A percentile compares a stretch with the other conserved stretches of the same genome.
Evolutionary conservation across 2,329 filamentous ascomycete species (phyloP).

Genomic region (Aureobasidium zeae): DNA sequence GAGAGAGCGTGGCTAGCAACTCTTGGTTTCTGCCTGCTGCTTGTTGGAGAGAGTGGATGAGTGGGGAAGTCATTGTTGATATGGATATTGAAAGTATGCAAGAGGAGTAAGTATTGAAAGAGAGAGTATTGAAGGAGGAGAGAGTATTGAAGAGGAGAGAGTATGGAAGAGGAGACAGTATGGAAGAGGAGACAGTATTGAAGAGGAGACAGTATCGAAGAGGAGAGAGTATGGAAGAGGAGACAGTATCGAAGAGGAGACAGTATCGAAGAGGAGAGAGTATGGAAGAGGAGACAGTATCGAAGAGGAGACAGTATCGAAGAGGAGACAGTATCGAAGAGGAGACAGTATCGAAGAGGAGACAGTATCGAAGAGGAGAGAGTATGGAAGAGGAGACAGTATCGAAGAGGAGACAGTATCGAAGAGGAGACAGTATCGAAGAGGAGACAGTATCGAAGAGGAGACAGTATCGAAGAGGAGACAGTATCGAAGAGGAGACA

Average conservation of each 20-base stretch:
- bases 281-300: background rate
- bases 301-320: background rate
- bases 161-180: background rate
- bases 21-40: constrained; percentile 23
- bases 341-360: background rate
- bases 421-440: background rate
- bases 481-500: background rate
- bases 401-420: background rate
- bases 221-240: background rate
- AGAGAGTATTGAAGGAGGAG: background rate
- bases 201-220: background rate
- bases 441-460: background rate
- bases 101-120: background rate
- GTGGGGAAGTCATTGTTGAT: background rate
- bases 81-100: background rate
- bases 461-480: background rate
- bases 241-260: background rate
- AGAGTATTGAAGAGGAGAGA: background rate
- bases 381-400: background rate
- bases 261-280: background rate
- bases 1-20: constrained; percentile 39
- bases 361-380: background rate
- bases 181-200: background rate
- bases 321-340: background rate
- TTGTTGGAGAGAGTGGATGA: constrained; percentile 3